A percentile compares a stretch with the other conserved stretches of the same genome.
These are phyloP conservation scores for Sanghuangporus baumii DNA, from an alignment of 1,284 basidiomycete genomes.

Conservation along the genomic window DNA sequence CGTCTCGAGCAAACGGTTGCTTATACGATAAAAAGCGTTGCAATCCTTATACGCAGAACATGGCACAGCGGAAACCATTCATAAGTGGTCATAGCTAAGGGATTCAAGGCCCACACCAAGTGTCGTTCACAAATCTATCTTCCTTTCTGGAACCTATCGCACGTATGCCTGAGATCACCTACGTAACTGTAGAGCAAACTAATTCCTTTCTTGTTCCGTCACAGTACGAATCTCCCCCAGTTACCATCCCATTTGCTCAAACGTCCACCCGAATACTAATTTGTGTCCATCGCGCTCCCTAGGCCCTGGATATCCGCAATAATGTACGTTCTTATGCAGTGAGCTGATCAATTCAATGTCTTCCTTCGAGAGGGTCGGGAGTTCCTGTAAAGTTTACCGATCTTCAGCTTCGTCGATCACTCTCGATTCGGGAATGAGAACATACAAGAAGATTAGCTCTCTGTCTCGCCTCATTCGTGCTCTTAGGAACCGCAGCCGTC, in stretches of 20 bases:
- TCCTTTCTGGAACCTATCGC: background rate
- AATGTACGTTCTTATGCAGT: slow-evolving; percentile 19
- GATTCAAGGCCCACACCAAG: no score
- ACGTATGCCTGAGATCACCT: background rate
- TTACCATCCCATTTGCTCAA: slow-evolving; percentile 22
- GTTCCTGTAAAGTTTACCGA: slow-evolving; percentile 4
- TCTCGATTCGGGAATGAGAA: background rate
- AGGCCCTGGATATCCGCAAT: slow-evolving; percentile 14
- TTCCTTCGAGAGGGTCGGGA: slow-evolving; percentile 17
- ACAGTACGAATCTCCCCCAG: background rate
- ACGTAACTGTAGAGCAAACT: background rate
- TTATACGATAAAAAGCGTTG: no score
- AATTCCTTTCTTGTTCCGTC: background rate
- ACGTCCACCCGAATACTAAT: slow-evolving; percentile 20
- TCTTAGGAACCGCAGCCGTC: slow-evolving; percentile 21
- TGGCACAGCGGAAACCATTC: no score
- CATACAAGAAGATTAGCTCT: slow-evolving; percentile 19
- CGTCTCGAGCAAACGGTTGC: no score
- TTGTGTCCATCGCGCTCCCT: slow-evolving; percentile 13
- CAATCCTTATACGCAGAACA: no score
- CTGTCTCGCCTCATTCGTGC: slow-evolving; percentile 20
- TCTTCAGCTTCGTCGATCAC: background rate
- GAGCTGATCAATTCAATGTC: slow-evolving; percentile 17
- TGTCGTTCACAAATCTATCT: no score
- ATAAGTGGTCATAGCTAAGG: no score